Evolutionary conservation across 495 filamentous ascomycete species (phyloP).

Genomic region (Penicillium angulare): DNA sequence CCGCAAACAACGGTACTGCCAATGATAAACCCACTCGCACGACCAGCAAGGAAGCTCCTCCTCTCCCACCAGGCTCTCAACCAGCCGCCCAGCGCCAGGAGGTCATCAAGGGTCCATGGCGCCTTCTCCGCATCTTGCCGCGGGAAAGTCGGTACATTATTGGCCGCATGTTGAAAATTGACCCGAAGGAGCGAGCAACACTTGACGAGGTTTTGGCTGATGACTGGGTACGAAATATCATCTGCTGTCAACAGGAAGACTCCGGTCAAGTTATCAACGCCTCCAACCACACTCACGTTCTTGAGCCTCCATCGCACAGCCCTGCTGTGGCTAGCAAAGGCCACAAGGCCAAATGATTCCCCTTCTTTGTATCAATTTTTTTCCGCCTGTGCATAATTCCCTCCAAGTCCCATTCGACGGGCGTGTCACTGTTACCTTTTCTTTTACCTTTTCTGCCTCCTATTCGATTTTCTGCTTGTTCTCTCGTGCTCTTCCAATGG

Average conservation of each 20-base stretch:
- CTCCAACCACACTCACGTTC: constrained; percentile 59
- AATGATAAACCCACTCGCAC: constrained; percentile 30
- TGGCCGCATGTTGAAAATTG: constrained; percentile 86
- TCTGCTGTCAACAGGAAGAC: constrained; percentile 61
- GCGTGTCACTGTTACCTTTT: background rate
- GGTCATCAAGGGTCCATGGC: constrained; percentile 89
- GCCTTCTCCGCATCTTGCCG: constrained; percentile 85
- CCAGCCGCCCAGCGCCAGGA: constrained; percentile 54
- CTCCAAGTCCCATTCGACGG: background rate
- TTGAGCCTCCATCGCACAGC: constrained; percentile 55
- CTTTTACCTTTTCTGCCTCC: background rate
- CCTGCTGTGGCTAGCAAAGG: constrained; percentile 44
- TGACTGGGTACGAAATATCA: constrained; percentile 78
- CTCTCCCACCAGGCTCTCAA: constrained; percentile 30
- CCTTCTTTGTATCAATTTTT: constrained; percentile 22
- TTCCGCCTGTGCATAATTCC: constrained; percentile 20
- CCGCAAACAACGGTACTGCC: background rate
- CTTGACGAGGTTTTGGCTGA: constrained; percentile 83
- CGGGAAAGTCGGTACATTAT: constrained; percentile 89
- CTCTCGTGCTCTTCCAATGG: constrained; percentile 2
- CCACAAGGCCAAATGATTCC: constrained; percentile 32
- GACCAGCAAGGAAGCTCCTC: constrained; percentile 52
- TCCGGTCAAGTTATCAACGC: constrained; percentile 52
- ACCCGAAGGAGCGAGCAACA: constrained; percentile 78
- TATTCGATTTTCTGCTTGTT: background rate